phyloP scores from a whole-genome alignment of 2,329 filamentous ascomycete genomes.

The Apiospora kogelbergensis region DNA sequence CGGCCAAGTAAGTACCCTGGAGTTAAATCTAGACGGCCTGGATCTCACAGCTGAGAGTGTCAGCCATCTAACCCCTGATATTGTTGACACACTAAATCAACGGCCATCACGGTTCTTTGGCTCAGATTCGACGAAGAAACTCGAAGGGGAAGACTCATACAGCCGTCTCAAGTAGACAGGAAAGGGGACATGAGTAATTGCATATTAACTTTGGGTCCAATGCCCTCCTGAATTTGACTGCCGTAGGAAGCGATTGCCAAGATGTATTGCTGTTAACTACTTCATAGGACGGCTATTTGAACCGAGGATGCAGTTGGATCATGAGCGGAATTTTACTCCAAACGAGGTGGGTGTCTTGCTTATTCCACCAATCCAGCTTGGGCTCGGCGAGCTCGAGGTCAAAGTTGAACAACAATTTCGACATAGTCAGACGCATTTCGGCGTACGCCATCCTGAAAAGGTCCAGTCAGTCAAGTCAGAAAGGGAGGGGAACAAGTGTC shows the following conservation, averaged over 20 bases:
- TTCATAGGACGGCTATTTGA: background rate
- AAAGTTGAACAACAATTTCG: constrained; percentile 32
- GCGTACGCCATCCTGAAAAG: constrained; percentile 30
- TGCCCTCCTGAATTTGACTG: background rate
- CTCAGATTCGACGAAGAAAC: no score
- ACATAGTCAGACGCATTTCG: constrained; percentile 35
- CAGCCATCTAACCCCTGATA: no score
- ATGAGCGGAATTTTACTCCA: constrained; percentile 6
- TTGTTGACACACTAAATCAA: no score
- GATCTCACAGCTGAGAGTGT: no score
- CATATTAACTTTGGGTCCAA: no score
- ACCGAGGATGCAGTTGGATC: background rate
- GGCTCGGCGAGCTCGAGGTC: constrained; percentile 28
- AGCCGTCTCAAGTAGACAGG: no score
- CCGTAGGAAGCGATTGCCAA: background rate
- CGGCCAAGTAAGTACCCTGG: background rate
- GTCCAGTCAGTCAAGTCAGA: background rate
- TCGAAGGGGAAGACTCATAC: no score
- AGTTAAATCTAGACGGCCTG: background rate
- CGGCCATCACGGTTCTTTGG: no score
- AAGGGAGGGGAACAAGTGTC: background rate
- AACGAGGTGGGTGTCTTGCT: background rate
- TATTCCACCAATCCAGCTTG: constrained; percentile 7
- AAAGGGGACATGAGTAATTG: no score
- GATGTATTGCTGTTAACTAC: background rate